Conservation (phyloP, 345 rosid species). For the Chamaenerion angustifolium region DNA sequence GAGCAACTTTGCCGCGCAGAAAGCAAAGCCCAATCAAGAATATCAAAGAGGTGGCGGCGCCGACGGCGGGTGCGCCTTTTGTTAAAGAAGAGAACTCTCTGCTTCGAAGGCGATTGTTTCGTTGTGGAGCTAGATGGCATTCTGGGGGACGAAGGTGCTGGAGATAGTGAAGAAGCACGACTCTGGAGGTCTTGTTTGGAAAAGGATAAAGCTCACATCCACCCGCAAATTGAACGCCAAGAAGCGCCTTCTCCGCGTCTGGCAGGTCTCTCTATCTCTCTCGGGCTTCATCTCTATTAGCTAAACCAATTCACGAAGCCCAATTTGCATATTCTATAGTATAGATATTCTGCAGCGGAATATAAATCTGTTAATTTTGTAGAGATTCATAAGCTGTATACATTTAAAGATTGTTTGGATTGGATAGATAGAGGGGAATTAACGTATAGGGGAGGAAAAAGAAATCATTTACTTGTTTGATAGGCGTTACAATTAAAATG, state of each 20-base stretch:
- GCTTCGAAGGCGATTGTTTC: background rate
- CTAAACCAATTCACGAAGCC: no score
- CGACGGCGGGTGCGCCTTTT: no score
- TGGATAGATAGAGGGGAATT: no score
- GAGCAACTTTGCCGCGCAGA: no score
- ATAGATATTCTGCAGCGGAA: background rate
- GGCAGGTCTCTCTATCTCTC: slow-evolving; percentile 48
- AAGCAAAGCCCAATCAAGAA: no score
- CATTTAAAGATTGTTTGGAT: no score
- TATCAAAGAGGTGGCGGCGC: no score
- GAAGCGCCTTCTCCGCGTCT: slow-evolving; percentile 85
- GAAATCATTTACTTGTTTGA: no score
- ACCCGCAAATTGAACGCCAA: slow-evolving; percentile 95
- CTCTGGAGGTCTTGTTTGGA: slow-evolving; percentile 91
- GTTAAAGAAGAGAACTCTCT: background rate
- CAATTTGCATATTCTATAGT: background rate
- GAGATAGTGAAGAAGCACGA: slow-evolving; percentile 94
- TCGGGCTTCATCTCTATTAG: background rate
- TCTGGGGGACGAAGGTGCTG: slow-evolving; percentile 77
- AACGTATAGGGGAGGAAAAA: no score
- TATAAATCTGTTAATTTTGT: background rate
- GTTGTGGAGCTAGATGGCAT: slow-evolving; percentile 19
- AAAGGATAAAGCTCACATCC: slow-evolving; percentile 79
- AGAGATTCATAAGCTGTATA: background rate
- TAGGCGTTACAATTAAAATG: no score